Evolutionary conservation across 1,139 yeast genomes (phyloP), one percentile per base, ranked within the genome.

Genomic region (Yamadazyma blattariae): DNA sequence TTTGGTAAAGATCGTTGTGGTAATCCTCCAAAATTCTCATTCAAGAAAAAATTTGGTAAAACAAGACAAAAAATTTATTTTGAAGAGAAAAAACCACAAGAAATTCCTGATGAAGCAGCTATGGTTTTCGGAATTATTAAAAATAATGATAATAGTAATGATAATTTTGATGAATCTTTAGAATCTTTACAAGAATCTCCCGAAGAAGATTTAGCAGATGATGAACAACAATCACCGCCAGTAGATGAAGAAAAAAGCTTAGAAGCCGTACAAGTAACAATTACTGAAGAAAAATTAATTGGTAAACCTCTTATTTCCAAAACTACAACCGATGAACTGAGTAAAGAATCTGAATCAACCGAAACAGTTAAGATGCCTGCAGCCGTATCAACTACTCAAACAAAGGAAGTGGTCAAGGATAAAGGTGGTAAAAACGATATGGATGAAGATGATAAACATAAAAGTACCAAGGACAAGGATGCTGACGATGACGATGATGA

Each of bases 1-100:
- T 70, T 66, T 48, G 76, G 70, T 13, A 70, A 70, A 49, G 76
- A 70, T 44, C 52, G 76, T 40, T 70, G 76, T 51, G 76, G 73
- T 2, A 67, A 67, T 41, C 71, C 71, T 4, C 72, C 74, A 13
- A 69, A 67, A 39, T 67, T 66, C 48, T 64, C 61, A 43, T 68
- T 58, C 54, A 65, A 57, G 46, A 65, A 67, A 46, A 60, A 59
- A 33, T 42, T 50, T 5, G 51, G 48, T 10, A 45, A 45, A 29
- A 39, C 39, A 6, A 41, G 50, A 29, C 49, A 47, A 33, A 47
- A 46, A 28, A 30, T 47, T 7, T 47, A 47, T 30, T 47, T 46
- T 34, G 46, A 46, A 27, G 21, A 15, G 8, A 26, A 29, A 12
- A 17, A 20, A 13, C 16, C 8, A 3, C 32, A 27, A 2, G 38